Conservation (phyloP, 257 asterid species). For the Linaria vulgaris region DNA sequence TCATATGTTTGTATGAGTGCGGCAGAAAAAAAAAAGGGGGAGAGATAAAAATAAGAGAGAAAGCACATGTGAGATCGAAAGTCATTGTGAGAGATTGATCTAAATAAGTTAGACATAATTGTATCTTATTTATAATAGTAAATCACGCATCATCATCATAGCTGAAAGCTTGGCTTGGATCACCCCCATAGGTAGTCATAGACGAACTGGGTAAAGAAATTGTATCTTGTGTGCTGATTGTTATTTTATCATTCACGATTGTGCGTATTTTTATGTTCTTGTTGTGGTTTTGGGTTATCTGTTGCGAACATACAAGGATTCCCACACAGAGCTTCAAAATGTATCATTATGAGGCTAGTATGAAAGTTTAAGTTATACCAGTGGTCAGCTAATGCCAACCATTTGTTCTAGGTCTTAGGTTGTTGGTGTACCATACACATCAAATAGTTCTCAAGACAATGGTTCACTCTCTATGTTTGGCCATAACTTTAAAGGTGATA, state of each 20-base stretch:
- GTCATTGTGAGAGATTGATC: too few relatives aligned
- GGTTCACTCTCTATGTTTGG: not conserved
- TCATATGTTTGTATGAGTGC: too few relatives aligned
- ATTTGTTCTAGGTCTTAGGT: not conserved
- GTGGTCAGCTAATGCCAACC: not conserved
- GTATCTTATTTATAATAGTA: too few relatives aligned
- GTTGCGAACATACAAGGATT: not conserved
- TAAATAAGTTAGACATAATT: too few relatives aligned
- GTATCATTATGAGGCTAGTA: not conserved
- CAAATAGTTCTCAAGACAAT: not conserved
- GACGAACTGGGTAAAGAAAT: too few relatives aligned
- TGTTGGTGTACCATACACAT: not conserved
- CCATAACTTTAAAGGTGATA: slow-evolving; percentile 15
- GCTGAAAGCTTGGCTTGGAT: too few relatives aligned
- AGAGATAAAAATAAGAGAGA: too few relatives aligned
- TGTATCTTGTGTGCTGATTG: too few relatives aligned
- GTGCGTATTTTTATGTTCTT: not conserved
- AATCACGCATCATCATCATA: too few relatives aligned
- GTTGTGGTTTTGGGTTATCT: not conserved
- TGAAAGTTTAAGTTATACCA: slow-evolving; percentile 10
- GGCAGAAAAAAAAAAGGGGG: too few relatives aligned
- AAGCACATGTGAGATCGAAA: too few relatives aligned
- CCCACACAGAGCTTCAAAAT: not conserved
- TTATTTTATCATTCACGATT: not conserved
- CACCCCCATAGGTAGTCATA: too few relatives aligned